Conservation (phyloP, 371 early-diverging fungal genomes). For the Coemansia linderi region DNA sequence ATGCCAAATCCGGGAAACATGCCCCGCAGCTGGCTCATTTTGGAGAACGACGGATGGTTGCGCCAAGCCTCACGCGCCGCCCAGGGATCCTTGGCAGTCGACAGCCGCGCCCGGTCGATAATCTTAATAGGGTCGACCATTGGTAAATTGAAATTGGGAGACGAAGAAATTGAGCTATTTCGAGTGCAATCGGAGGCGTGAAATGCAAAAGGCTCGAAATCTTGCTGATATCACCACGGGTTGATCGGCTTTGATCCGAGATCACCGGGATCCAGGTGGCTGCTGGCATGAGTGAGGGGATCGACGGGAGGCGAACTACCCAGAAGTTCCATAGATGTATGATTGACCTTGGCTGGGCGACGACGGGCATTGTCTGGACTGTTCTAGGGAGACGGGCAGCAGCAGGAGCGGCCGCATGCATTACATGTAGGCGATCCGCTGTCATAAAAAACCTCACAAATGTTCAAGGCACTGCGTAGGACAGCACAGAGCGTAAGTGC, state of each 20-base stretch:
- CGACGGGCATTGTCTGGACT: neutral
- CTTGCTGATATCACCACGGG: neutral
- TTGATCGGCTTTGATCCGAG: neutral
- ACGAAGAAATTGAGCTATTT: neutral
- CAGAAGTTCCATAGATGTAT: neutral
- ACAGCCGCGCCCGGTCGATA: slow-evolving; percentile 34
- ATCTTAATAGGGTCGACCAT: slow-evolving; percentile 51
- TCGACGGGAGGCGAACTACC: neutral
- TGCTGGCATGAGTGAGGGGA: neutral
- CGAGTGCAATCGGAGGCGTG: neutral
- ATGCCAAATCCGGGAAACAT: slow-evolving; percentile 86
- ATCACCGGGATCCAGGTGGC: neutral
- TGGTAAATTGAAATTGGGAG: neutral
- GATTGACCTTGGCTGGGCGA: neutral
- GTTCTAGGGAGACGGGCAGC: neutral
- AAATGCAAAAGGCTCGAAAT: neutral
- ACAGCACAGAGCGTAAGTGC: neutral
- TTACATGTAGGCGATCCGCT: neutral
- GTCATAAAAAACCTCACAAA: neutral
- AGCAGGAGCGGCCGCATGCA: neutral
- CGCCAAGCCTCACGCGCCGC: slow-evolving; percentile 86
- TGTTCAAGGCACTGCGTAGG: neutral
- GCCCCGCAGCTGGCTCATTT: slow-evolving; percentile 61
- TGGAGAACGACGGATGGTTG: slow-evolving; percentile 74
- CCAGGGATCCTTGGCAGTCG: slow-evolving; percentile 73